Base-by-base conservation (phyloP, 2,329 filamentous ascomycete species). In the Trichoderma endophyticum region DNA sequence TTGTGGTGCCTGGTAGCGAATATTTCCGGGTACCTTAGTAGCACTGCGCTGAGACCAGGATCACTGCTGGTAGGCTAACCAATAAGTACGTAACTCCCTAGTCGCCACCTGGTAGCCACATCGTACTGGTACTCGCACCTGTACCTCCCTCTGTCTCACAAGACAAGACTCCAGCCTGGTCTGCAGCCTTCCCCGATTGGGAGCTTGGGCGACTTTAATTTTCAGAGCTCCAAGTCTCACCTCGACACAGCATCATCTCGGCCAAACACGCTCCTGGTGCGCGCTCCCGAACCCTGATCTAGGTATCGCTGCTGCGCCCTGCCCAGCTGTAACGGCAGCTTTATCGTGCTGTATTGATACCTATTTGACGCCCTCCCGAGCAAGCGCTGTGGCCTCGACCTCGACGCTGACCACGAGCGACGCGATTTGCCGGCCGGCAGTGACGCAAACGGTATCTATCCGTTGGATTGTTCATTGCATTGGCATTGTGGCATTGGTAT, bases 201-300 rank as follows among this genome's bases (percentile, higher is more conserved):
- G 62, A 65, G 62, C 61, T 66, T 66, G 51, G 69, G 62, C 62
- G 62, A 66, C 51, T 51, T 43, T 65, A 61, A 60, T 65, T 71
- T 71, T 71, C 61, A 66, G 57, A 51, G 69, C 69, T 71, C 69
- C 48, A 51, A 56, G 65, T 71, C 61, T 56, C 26, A 65, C 62
- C 34, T 64, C 54, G 36, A 30, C 51, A 71, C 18, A 57, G 36
- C 61, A 71, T 65, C 61, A 71, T 57, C 62, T 65, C 61, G 60
- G 15, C n/a, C 60, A 63, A 28, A 71, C 69, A 59, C 69, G 28
- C 36, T 71, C 34, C 54, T 30, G 48, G 59, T 51, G 26, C 48
- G 68, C 43, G 60, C 59, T 48, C 51, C n/a, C 48, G 39, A 32
- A 57, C 26, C 26, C 30, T 57, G 68, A 64, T 43, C 24, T 12